phyloP scores from a whole-genome alignment of 2,329 filamentous ascomycete species.

The Epichloe gansuensis region DNA sequence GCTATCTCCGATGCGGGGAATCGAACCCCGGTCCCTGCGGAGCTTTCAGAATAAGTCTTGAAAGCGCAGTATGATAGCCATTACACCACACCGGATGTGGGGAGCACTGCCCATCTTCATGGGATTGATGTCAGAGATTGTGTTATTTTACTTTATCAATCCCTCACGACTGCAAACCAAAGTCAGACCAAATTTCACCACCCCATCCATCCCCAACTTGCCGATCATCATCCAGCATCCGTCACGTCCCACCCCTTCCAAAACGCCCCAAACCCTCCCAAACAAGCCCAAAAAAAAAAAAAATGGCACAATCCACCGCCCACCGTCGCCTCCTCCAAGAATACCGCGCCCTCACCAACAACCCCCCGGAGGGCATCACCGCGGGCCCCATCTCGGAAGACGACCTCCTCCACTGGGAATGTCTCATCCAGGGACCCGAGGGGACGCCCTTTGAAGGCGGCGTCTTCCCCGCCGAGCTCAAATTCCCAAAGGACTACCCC shows the following conservation, averaged over 20 bases:
- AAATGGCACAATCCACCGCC: constrained; percentile 48
- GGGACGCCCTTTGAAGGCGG: constrained; percentile 94
- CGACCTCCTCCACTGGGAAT: constrained; percentile 93
- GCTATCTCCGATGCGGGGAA: constrained; percentile 7
- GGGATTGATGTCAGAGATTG: rapidly evolving
- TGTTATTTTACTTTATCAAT: rapidly evolving
- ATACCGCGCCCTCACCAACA: constrained; percentile 86
- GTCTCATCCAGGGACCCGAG: constrained; percentile 86
- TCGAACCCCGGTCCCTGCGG: constrained; percentile 10
- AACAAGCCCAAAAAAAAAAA: neutral
- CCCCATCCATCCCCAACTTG: no score
- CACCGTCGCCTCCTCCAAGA: constrained; percentile 84
- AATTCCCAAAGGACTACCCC: constrained; percentile 95
- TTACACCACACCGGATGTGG: constrained; percentile 8
- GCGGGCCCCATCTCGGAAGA: constrained; percentile 89
- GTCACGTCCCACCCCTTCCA: no score
- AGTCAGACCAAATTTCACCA: no score
- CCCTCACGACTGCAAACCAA: rapidly evolving
- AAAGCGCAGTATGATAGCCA: constrained; percentile 10
- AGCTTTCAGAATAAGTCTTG: neutral
- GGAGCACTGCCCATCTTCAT: neutral
- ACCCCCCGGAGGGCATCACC: constrained; percentile 94
- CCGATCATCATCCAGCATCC: no score
- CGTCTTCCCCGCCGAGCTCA: constrained; percentile 87
- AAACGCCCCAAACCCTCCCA: neutral